These are phyloP conservation scores for Paramecium sonneborni DNA, from an alignment of 73 alveolate species.

Conservation along the genomic window DNA sequence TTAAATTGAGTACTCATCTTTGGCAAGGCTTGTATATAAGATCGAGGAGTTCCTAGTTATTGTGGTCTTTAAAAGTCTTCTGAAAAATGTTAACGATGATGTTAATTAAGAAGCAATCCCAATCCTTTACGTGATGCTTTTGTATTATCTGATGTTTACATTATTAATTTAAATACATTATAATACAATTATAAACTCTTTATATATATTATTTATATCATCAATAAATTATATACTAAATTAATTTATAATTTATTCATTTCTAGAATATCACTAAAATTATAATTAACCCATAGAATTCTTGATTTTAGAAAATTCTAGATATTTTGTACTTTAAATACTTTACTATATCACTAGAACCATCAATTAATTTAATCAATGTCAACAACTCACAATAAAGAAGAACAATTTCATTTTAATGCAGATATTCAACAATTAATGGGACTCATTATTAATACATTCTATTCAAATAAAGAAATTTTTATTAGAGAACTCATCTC, in stretches of 20 bases:
- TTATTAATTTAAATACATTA: background rate
- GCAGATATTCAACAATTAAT: conserved; percentile 99
- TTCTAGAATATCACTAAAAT: background rate
- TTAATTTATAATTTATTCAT: background rate
- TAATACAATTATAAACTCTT: background rate
- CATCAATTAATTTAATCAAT: background rate
- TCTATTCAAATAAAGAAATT: conserved; percentile 99
- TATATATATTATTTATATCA: background rate
- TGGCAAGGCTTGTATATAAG: background rate
- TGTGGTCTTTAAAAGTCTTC: background rate
- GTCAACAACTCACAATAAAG: background rate
- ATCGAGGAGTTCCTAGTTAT: conserved; percentile 12
- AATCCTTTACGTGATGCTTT: conserved; percentile 20
- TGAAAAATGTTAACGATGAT: conserved; percentile 6
- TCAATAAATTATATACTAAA: background rate
- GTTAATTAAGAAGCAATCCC: conserved; percentile 3
- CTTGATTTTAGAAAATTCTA: background rate
- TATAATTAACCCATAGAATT: background rate
- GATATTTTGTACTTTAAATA: background rate
- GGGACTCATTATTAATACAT: conserved; percentile 98
- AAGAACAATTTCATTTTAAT: conserved; percentile 82
- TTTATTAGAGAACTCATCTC: conserved; percentile 98
- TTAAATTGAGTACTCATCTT: conserved; percentile 9
- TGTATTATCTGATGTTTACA: background rate
- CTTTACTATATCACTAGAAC: background rate